Evolutionary conservation across 2,329 filamentous ascomycete species (phyloP), one percentile per base, ranked within the genome.

Genomic region (Colletotrichum tofieldiae): DNA sequence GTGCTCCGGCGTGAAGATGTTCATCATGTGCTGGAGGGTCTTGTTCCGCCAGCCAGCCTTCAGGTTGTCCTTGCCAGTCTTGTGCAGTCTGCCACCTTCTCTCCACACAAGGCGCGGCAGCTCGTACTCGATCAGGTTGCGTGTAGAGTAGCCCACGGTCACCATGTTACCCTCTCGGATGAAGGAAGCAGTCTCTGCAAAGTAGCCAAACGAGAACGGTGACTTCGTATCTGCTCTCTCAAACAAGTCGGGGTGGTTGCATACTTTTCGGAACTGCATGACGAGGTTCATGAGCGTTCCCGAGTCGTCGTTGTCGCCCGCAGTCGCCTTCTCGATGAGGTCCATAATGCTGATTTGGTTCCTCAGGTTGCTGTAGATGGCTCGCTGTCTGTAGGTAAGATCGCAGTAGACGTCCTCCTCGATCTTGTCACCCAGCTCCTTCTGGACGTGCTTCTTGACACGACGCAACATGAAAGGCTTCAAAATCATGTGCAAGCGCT

Each of bases 251-350:
- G 96, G 96, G 80, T 99, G 96, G 79, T 99, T 99, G 86, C 96
- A 99, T 69, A 99, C 96, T 84, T 99, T 99, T 77, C 96, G 91
- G 89, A 99, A 99, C 84, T 99, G 96, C 96, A 99, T 99, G 75
- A 99, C 96, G 75, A 99, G 87, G 82, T 99, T 99, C 96, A 99
- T 98, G 78, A 99, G 84, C 1, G 96, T 98, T 51, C 96, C 95
- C 45, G 94, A 97, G 80, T 98, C 96, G 77, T 96, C 92, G 61
- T 98, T 96, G 77, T 98, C 95, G 45, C 96, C 96, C 76, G 96
- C 89, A 2, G 96, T 96, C 1, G 94, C 95, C 88, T 98, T 98
- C 82, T 99, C 96, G 67, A 99, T 97, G 23, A 99, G 91, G 80
- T 99, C 96, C 91, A 98, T 96, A 76, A 99, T 95, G 82, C 95